These are phyloP conservation scores for Toxicodendron radicans DNA, from an alignment of 345 rosid genomes.

Conservation along the genomic window DNA sequence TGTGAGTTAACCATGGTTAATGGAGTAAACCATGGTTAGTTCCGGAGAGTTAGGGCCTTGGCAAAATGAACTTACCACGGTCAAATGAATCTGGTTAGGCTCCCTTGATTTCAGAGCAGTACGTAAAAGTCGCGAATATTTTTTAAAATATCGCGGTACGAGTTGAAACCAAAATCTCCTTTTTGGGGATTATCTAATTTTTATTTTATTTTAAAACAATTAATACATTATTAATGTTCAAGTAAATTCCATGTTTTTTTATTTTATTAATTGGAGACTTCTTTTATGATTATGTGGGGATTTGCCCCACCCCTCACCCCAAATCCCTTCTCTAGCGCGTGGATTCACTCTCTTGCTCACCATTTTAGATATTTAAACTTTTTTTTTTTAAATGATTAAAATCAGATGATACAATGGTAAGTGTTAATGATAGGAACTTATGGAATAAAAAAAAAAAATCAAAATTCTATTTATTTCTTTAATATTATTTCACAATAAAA, in stretches of 20 bases:
- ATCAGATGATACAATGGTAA: too few relatives aligned
- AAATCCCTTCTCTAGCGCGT: constrained; percentile 21
- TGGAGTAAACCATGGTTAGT: constrained; percentile 33
- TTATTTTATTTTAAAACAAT: background rate
- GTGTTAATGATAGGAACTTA: too few relatives aligned
- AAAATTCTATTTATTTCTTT: background rate
- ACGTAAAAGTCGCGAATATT: constrained; percentile 22
- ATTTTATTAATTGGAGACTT: constrained; percentile 49
- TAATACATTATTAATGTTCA: background rate
- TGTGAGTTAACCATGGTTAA: constrained; percentile 25
- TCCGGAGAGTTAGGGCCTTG: constrained; percentile 41
- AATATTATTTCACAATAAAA: background rate
- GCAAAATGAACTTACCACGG: constrained; percentile 34
- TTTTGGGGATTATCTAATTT: constrained; percentile 16
- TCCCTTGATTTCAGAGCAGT: constrained; percentile 57
- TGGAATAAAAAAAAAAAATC: too few relatives aligned
- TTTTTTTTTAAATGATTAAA: too few relatives aligned
- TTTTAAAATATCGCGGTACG: constrained; percentile 26
- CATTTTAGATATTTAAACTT: too few relatives aligned
- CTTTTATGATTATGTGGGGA: constrained; percentile 37
- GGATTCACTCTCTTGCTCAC: background rate
- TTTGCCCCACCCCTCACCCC: constrained; percentile 4
- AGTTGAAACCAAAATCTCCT: constrained; percentile 14
- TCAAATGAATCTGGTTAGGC: constrained; percentile 25
- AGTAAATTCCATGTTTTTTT: constrained; percentile 23